A percentile compares a stretch with the other conserved stretches of the same genome.
These are phyloP conservation scores for Dioszegia crocea DNA, from an alignment of 768 basidiomycete genomes.

Conservation along the genomic window DNA sequence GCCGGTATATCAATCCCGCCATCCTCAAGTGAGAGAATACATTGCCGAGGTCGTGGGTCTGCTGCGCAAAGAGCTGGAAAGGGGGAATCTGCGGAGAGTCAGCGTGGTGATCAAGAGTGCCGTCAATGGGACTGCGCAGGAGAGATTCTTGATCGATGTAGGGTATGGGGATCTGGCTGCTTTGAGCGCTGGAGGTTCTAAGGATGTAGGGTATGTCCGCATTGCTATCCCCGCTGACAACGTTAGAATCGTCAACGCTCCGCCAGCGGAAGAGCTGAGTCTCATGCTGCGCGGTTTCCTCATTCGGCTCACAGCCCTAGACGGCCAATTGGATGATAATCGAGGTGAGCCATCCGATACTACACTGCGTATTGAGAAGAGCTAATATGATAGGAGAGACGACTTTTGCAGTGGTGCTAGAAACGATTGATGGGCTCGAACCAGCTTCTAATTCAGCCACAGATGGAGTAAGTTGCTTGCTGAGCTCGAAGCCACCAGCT, in stretches of 20 bases:
- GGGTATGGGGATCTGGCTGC: slow-evolving; percentile 53
- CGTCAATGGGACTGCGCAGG: slow-evolving; percentile 71
- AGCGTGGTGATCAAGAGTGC: slow-evolving; percentile 74
- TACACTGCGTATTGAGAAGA: background rate
- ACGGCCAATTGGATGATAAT: slow-evolving; percentile 39
- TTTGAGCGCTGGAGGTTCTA: background rate
- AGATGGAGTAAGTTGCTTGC: slow-evolving; percentile 25
- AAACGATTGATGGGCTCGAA: slow-evolving; percentile 62
- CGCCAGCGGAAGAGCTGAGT: slow-evolving; percentile 37
- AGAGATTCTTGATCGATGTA: slow-evolving; percentile 84
- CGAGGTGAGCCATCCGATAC: slow-evolving; percentile 15
- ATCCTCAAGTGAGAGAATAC: slow-evolving; percentile 81
- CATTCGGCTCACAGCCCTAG: slow-evolving; percentile 38
- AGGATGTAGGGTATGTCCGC: slow-evolving; percentile 2
- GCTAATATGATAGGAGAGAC: slow-evolving; percentile 55
- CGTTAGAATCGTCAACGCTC: slow-evolving; percentile 48
- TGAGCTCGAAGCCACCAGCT: too few species aligned
- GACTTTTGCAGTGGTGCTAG: slow-evolving; percentile 77
- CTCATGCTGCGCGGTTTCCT: slow-evolving; percentile 43
- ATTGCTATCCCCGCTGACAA: slow-evolving; percentile 52
- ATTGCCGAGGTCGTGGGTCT: slow-evolving; percentile 82
- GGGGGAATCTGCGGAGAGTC: slow-evolving; percentile 60
- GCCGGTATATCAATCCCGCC: slow-evolving; percentile 86
- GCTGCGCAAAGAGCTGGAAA: slow-evolving; percentile 68
- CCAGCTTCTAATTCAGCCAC: slow-evolving; percentile 23